Evolutionary conservation across 495 filamentous ascomycete species (phyloP), one percentile per base, ranked within the genome.

Genomic region (Talaromyces proteolyticus): DNA sequence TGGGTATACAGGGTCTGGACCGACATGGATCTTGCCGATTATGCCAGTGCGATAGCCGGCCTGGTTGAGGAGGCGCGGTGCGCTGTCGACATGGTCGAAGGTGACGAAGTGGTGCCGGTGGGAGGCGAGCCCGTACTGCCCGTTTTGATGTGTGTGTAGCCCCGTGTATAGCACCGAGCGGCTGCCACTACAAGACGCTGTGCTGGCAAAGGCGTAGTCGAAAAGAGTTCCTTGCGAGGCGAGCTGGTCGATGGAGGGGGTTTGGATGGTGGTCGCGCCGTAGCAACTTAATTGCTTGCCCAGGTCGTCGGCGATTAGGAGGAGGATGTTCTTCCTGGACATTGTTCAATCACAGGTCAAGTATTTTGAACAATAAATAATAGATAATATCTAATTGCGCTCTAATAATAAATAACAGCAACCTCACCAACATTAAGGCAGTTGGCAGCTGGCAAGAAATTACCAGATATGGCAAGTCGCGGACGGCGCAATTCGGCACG

Each of bases 21-120:
- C 73, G 37, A 76, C 72, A 44, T 76, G 70, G 8, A 76, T 54
- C 50, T 76, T 76, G 2, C 70, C 70, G 29, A 74, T 64, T 5
- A 76, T 57, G 0, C 69, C 69, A 19, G 72, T 75, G 3, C 52
- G 56, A 45, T 72, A 73, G 5, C 68, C 72, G 1, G 54, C 52
- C 0, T 56, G 34, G 3, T 57, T 58, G 26, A 76, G 62, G 0
- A 75, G 54, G 2, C 51, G 54, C 8, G 73, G 72, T 2, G 60
- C 60, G n/a, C 68, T 69, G 12, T 70, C 59, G 18, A 75, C 59
- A 40, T 73, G 60, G 23, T 73, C 62, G 44, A 63, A 70, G 2
- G 70, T 76, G 29, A 60, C 55, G 47, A 72, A 68, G 50, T 68
- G 63, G 26, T 57, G 57, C 36, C 44, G 22, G 17, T 42, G 19